phyloP scores from a whole-genome alignment of 1,139 yeast genomes.

The Blastobotrys serpentis region DNA sequence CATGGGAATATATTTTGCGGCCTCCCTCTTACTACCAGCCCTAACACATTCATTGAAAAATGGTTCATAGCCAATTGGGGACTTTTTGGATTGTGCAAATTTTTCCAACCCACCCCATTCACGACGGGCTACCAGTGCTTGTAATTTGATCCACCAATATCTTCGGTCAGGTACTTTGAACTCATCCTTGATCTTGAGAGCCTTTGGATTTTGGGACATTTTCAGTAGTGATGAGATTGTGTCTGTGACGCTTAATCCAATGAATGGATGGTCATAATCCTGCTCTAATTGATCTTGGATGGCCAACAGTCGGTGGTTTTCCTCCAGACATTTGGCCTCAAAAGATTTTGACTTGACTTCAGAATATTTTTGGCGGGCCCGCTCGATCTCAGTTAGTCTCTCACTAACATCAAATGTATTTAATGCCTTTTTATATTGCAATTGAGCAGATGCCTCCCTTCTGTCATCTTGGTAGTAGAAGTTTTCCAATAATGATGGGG shows the following conservation, averaged over 20 bases:
- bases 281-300: constrained; percentile 54
- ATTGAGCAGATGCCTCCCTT: constrained; percentile 46
- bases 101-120: constrained; percentile 63
- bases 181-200: constrained; percentile 55
- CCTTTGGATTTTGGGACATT: constrained; percentile 59
- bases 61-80: constrained; percentile 74
- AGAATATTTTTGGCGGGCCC: constrained; percentile 30
- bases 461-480: constrained; percentile 62
- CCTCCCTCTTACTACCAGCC: constrained; percentile 49
- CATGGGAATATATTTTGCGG: constrained; percentile 42
- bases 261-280: constrained; percentile 57
- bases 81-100: constrained; percentile 49
- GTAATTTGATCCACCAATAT: constrained; percentile 61
- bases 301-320: constrained; percentile 52
- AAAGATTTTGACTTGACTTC: constrained; percentile 33
- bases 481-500: constrained; percentile 45
- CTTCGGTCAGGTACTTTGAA: constrained; percentile 65
- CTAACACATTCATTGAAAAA: constrained; percentile 56
- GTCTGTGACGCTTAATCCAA: constrained; percentile 52
- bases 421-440: constrained; percentile 39
- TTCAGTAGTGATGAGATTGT: constrained; percentile 56
- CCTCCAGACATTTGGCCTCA: constrained; percentile 42
- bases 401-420: constrained; percentile 13
- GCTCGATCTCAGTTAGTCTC: constrained; percentile 21
- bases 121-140: constrained; percentile 49